Conservation (phyloP, 139 green algal genomes). For the Micromonas commoda region DNA sequence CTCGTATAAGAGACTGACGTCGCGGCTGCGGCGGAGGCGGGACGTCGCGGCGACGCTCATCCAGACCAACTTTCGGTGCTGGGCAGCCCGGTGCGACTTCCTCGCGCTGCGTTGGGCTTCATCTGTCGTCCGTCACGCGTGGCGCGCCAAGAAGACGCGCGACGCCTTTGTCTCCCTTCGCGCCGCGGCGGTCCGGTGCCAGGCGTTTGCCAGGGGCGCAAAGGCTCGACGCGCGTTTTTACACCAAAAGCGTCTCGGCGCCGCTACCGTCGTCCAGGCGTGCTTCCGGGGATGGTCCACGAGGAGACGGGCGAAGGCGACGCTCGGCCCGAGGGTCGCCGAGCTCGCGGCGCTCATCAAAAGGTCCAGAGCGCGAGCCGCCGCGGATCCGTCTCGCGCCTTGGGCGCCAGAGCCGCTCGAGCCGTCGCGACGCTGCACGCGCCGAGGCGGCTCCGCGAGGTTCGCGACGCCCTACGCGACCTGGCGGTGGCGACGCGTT, state of each 20-base stretch:
- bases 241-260: too few relatives aligned
- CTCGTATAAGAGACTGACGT: too few relatives aligned
- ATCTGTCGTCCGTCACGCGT: too few relatives aligned
- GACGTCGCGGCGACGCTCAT: background rate
- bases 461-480: background rate
- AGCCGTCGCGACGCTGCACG: background rate
- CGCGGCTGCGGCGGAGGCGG: too few relatives aligned
- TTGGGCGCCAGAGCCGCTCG: too few relatives aligned
- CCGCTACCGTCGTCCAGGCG: slow-evolving; percentile 3
- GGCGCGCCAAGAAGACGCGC: background rate
- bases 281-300: background rate
- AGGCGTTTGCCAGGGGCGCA: background rate
- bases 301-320: too few relatives aligned
- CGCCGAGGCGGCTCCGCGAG: background rate
- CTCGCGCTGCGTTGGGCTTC: background rate
- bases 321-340: too few relatives aligned
- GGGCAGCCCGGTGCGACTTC: background rate
- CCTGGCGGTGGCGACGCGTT: background rate
- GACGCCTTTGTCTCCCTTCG: background rate
- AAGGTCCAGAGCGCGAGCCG: too few relatives aligned
- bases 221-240: background rate
- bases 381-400: too few relatives aligned
- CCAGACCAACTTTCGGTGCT: background rate
- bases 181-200: background rate
- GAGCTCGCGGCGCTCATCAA: too few relatives aligned